These are phyloP conservation scores for Venturia carpophila DNA, from an alignment of 2,329 filamentous ascomycete species.

Conservation along the genomic window DNA sequence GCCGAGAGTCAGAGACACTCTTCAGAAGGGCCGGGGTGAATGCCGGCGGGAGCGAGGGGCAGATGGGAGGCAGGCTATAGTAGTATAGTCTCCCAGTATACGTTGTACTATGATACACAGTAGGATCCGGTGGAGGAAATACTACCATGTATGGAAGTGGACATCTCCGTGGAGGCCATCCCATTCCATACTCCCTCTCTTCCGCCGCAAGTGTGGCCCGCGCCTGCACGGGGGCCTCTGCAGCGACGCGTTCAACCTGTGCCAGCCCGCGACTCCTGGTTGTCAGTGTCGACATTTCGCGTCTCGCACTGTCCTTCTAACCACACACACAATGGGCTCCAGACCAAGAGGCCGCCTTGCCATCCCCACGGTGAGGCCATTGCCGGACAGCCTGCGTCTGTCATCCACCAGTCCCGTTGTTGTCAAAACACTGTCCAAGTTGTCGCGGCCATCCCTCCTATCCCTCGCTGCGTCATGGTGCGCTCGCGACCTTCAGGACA, in stretches of 20 bases:
- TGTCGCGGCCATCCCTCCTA: slow-evolving; percentile 65
- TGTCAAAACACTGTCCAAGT: slow-evolving; percentile 57
- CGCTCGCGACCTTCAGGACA: slow-evolving; percentile 53
- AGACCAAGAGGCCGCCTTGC: slow-evolving; percentile 38
- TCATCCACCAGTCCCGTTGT: slow-evolving; percentile 57
- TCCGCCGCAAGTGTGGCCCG: neutral
- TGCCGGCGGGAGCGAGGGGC: neutral
- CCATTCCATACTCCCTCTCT: neutral
- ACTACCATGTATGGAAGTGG: neutral
- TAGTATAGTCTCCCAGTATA: too few relatives aligned
- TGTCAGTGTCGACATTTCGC: neutral
- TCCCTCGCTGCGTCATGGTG: slow-evolving; percentile 72
- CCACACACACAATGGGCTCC: slow-evolving; percentile 18
- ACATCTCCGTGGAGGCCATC: too few relatives aligned
- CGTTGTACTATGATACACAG: too few relatives aligned
- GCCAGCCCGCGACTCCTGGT: neutral
- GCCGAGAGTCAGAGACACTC: too few relatives aligned
- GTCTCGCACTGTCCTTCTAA: too few relatives aligned
- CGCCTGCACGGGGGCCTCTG: neutral
- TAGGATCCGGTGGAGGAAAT: too few relatives aligned
- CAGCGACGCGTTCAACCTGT: neutral
- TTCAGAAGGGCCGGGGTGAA: neutral
- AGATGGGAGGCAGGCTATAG: too few relatives aligned
- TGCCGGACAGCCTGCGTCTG: slow-evolving; percentile 64
- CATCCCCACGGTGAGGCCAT: slow-evolving; percentile 61